A percentile compares a stretch with the other conserved stretches of the same genome.
Conservation (phyloP, 495 filamentous ascomycete genomes). For the Staphylotrichum tortipilum region DNA sequence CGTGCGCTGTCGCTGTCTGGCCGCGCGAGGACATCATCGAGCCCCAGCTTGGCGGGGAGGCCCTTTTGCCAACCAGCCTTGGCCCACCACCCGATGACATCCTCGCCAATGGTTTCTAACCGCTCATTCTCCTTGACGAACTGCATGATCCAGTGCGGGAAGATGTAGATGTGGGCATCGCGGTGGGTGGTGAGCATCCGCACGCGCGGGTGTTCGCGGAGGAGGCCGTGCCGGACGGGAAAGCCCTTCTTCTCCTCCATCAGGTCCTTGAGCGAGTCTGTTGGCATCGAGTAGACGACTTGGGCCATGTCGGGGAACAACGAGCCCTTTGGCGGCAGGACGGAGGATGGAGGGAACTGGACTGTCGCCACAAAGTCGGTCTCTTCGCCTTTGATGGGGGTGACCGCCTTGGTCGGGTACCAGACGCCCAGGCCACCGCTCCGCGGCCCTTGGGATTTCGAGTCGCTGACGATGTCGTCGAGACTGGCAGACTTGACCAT, state of each 20-base stretch:
- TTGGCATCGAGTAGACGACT: slow-evolving; percentile 67
- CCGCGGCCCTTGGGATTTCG: slow-evolving; percentile 30
- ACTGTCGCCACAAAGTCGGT: slow-evolving; percentile 80
- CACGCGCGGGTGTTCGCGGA: slow-evolving; percentile 62
- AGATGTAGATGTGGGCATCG: slow-evolving; percentile 87
- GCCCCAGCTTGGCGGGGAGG: slow-evolving; percentile 63
- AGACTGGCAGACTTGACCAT: slow-evolving; percentile 74
- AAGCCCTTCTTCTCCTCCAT: slow-evolving; percentile 62
- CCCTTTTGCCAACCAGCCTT: slow-evolving; percentile 86
- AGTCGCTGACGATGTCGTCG: slow-evolving; percentile 30
- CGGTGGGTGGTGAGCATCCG: slow-evolving; percentile 71
- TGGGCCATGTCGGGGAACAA: slow-evolving; percentile 54
- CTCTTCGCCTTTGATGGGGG: slow-evolving; percentile 75
- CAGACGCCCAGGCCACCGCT: slow-evolving; percentile 77
- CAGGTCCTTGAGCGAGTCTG: slow-evolving; percentile 75
- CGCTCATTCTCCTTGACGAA: slow-evolving; percentile 67
- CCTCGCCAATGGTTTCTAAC: slow-evolving; percentile 81
- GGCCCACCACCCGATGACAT: slow-evolving; percentile 90
- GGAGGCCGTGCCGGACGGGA: slow-evolving; percentile 60
- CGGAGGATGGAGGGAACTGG: slow-evolving; percentile 47
- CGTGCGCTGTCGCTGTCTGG: slow-evolving; percentile 18
- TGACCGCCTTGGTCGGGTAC: slow-evolving; percentile 74
- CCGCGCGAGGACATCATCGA: slow-evolving; percentile 54
- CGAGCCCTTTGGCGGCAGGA: slow-evolving; percentile 50
- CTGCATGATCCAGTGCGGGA: slow-evolving; percentile 86